phyloP scores from a whole-genome alignment of 768 basidiomycete genomes.

The Mycena latifolia region DNA sequence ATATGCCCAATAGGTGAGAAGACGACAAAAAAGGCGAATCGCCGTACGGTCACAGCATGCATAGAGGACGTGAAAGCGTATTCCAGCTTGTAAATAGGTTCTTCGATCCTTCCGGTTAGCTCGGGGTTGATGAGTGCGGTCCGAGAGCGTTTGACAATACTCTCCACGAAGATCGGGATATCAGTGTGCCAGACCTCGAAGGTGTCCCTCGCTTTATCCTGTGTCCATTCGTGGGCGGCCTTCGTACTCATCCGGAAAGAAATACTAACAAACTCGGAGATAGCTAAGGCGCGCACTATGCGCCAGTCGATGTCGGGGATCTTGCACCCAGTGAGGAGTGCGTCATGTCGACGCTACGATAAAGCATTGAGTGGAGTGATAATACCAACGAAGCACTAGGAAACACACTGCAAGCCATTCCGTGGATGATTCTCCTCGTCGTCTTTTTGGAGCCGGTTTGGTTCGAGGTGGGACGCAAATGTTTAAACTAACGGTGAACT shows the following conservation, averaged over 20 bases:
- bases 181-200: slow-evolving; percentile 24
- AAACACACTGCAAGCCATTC: slow-evolving; percentile 30
- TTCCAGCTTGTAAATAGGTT: slow-evolving; percentile 11
- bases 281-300: slow-evolving; percentile 26
- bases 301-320: slow-evolving; percentile 32
- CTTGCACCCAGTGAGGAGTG: slow-evolving; percentile 26
- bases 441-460: slow-evolving; percentile 28
- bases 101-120: slow-evolving; percentile 7
- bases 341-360: slow-evolving; percentile 19
- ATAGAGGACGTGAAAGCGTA: slow-evolving; percentile 20
- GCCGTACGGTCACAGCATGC: slow-evolving; percentile 17
- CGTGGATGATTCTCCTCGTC: slow-evolving; percentile 21
- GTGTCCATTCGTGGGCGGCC: background rate
- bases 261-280: slow-evolving; percentile 30
- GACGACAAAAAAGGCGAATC: background rate
- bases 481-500: slow-evolving; percentile 12
- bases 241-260: background rate
- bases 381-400: no score
- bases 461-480: slow-evolving; percentile 26
- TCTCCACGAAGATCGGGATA: background rate
- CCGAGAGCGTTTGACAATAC: background rate
- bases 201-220: slow-evolving; percentile 28
- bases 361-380: background rate
- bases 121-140: slow-evolving; percentile 20
- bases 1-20: background rate